Conservation (phyloP, 768 basidiomycete species). For the Boletus coccyginus region DNA sequence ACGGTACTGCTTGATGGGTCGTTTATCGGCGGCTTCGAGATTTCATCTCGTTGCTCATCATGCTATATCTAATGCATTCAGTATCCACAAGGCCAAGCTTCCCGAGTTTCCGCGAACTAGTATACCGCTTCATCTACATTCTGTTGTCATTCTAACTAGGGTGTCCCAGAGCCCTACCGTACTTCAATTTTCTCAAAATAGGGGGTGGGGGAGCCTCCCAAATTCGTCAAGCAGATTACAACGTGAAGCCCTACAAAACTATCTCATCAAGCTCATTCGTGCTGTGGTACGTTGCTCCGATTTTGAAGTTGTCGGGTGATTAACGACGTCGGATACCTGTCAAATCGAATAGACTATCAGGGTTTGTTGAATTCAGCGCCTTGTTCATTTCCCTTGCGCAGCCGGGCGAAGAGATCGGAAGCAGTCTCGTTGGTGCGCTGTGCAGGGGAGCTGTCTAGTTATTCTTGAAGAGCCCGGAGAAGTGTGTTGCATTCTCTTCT, state of each 20-base stretch:
- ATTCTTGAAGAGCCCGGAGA: conserved; percentile 84
- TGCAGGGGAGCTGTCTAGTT: conserved; percentile 90
- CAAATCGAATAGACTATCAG: conserved; percentile 83
- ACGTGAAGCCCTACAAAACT: conserved; percentile 80
- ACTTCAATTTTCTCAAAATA: conserved; percentile 80
- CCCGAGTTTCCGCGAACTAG: conserved; percentile 92
- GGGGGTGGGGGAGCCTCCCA: conserved; percentile 48
- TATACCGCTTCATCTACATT: conserved; percentile 27
- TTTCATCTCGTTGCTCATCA: conserved; percentile 88
- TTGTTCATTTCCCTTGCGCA: conserved; percentile 78
- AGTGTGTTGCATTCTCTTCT: conserved; percentile 39
- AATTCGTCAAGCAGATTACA: conserved; percentile 68
- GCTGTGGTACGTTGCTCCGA: conserved; percentile 66
- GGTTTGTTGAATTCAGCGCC: conserved; percentile 90
- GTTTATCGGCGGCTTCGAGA: conserved; percentile 92
- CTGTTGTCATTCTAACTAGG: not conserved
- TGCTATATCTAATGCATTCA: conserved; percentile 76
- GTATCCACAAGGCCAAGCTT: conserved; percentile 67
- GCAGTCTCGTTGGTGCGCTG: conserved; percentile 83
- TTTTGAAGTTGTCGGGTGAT: not conserved
- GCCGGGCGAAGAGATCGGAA: conserved; percentile 59
- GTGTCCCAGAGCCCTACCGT: conserved; percentile 64
- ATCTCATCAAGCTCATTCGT: conserved; percentile 82
- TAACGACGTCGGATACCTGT: conserved; percentile 39
- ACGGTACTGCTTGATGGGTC: conserved; percentile 90